Evolutionary conservation across 164 flowering plant species (phyloP).

Genomic region (Magnolia officinalis): DNA sequence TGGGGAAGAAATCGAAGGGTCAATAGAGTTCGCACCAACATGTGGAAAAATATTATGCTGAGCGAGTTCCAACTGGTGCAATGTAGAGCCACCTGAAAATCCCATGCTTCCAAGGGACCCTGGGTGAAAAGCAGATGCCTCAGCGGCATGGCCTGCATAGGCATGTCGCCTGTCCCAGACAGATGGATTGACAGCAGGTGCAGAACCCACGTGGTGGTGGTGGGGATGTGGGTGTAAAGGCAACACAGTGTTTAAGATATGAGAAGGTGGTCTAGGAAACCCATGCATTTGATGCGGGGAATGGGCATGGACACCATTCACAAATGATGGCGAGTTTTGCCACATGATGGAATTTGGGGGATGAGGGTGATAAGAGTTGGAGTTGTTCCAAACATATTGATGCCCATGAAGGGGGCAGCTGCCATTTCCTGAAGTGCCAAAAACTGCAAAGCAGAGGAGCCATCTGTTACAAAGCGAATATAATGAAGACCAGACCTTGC

Average conservation of each 20-base stretch:
- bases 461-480: not conserved
- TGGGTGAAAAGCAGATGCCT: constrained; percentile 58
- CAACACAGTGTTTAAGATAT: constrained; percentile 48
- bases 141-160: constrained; percentile 64
- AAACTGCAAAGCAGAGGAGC: constrained; percentile 34
- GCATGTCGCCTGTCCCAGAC: constrained; percentile 69
- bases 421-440: constrained; percentile 61
- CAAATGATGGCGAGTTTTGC: constrained; percentile 69
- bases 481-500: not conserved
- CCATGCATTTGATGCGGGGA: constrained; percentile 39
- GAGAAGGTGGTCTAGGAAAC: constrained; percentile 40
- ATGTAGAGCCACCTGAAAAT: constrained; percentile 43
- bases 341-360: constrained; percentile 53
- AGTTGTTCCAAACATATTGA: constrained; percentile 52
- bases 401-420: constrained; percentile 49
- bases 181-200: constrained; percentile 73
- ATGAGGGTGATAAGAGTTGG: constrained; percentile 47
- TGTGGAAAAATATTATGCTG: constrained; percentile 58
- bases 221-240: constrained; percentile 26
- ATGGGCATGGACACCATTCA: constrained; percentile 49
- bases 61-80: constrained; percentile 67
- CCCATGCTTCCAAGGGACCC: constrained; percentile 73
- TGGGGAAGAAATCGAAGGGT: constrained; percentile 44
- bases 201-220: constrained; percentile 81
- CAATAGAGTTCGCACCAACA: constrained; percentile 55